Evolutionary conservation across 257 asterid genomes (phyloP).

Genomic region (Craterostigma plantagineum): DNA sequence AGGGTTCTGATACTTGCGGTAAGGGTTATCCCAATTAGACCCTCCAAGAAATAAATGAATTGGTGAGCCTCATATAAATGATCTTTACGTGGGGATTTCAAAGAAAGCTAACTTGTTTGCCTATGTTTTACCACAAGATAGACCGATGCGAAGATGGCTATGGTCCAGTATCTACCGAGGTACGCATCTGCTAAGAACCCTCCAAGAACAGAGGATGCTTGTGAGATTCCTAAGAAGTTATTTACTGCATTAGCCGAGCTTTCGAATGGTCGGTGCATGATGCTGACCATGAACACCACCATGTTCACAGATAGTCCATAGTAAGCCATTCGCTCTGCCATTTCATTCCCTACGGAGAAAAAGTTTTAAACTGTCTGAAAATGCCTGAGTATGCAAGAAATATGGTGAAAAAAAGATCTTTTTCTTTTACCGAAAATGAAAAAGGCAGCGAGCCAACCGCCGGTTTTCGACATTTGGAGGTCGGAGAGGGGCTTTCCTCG

Average conservation of each 20-base stretch:
- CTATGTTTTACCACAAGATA: conserved; percentile 55
- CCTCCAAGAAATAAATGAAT: conserved; percentile 32
- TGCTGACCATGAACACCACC: conserved; percentile 94
- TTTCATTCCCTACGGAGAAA: conserved; percentile 67
- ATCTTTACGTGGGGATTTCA: too few species aligned
- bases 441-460: conserved; percentile 98
- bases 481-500: conserved; percentile 71
- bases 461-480: conserved; percentile 47
- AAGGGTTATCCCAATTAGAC: conserved; percentile 79
- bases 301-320: conserved; percentile 90
- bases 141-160: conserved; percentile 82
- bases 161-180: conserved; percentile 95
- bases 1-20: conserved; percentile 43
- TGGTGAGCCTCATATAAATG: not conserved
- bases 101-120: too few species aligned
- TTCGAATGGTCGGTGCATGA: conserved; percentile 88
- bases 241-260: conserved; percentile 85
- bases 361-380: not conserved
- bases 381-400: not conserved
- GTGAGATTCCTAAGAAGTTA: conserved; percentile 86
- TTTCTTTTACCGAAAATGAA: conserved; percentile 59
- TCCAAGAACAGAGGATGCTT: conserved; percentile 88
- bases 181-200: conserved; percentile 94
- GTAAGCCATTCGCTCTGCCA: conserved; percentile 99
- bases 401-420: not conserved